Evolutionary conservation across 2,329 filamentous ascomycete species (phyloP), one percentile per base, ranked within the genome.

Genomic region (Colletotrichum lentis): DNA sequence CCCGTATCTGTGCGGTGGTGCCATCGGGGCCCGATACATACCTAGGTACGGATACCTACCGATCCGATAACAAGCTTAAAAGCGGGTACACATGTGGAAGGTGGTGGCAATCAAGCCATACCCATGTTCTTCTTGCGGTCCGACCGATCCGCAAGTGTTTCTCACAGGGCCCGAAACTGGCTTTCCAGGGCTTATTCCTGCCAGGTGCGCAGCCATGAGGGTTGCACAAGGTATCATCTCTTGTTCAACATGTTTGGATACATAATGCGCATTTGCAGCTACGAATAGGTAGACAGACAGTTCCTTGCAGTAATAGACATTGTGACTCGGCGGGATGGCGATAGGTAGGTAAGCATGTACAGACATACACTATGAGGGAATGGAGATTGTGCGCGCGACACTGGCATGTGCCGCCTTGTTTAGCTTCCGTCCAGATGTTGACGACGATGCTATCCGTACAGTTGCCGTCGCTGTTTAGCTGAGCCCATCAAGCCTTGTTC

Each of bases 111-210:
- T 50, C n/a, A 1, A 57, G 3, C 27, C 5, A 41, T 3, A 22
- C 14, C 43, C 43, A 20, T 16, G 24, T 52, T 35, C 39, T 5
- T 18, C 4, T n/a, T 37, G 41, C 46, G 64, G 52, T 47, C 64
- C 64, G 59, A 63, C 52, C 20, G 64, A 67, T 63, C 59, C 64
- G 64, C 46, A 22, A 24, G 27, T 37, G 37, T 39, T 66, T 67
- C 56, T 24, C 35, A 67, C 58, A 67, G 64, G 64, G 58, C 50
- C 50, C 18, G 12, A 24, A 22, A 37, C 50, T n/a, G 31, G 37
- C 50, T 57, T 57, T 46, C 8, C 54, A 56, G 24, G 54, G 27
- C n/a, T 46, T 46, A n/a, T 10, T 59, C 56, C 5, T 52, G n/a
- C 24, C 37, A 58, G 14, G 37, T 35, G 39, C 50, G 50, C 57